These are phyloP conservation scores for Penicillium oxalicum DNA, from an alignment of 2,329 filamentous ascomycete species.

Conservation along the genomic window DNA sequence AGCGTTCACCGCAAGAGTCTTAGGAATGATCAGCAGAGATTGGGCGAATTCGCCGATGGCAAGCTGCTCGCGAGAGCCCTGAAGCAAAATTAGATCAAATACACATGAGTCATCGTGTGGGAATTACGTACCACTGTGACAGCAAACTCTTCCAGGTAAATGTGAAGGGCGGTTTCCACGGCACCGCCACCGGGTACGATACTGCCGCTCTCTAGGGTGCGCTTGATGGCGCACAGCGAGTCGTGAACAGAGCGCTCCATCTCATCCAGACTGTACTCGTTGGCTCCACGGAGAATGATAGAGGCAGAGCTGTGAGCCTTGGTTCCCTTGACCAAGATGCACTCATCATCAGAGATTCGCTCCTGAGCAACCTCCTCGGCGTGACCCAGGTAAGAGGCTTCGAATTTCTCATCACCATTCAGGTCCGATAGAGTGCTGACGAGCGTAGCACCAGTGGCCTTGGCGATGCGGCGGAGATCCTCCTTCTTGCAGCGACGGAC, in stretches of 20 bases:
- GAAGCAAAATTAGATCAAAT: slow-evolving; percentile 5
- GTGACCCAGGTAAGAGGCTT: slow-evolving; percentile 78
- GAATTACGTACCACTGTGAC: slow-evolving; percentile 69
- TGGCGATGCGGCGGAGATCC: slow-evolving; percentile 90
- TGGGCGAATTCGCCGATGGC: slow-evolving; percentile 97
- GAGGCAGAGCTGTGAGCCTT: slow-evolving; percentile 92
- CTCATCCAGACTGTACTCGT: slow-evolving; percentile 95
- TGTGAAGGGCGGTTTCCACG: slow-evolving; percentile 97
- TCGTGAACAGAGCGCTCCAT: slow-evolving; percentile 99
- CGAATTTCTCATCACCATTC: slow-evolving; percentile 96
- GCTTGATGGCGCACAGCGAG: slow-evolving; percentile 92
- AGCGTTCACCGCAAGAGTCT: slow-evolving; percentile 93
- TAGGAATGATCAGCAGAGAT: slow-evolving; percentile 87
- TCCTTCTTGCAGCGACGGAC: slow-evolving; percentile 98
- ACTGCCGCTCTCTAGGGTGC: slow-evolving; percentile 90
- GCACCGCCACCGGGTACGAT: slow-evolving; percentile 95
- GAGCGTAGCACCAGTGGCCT: slow-evolving; percentile 87
- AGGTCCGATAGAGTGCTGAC: slow-evolving; percentile 91
- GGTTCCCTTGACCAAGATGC: slow-evolving; percentile 92
- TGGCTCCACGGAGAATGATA: slow-evolving; percentile 89
- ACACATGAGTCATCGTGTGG: slow-evolving; percentile 1
- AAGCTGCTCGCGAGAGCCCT: slow-evolving; percentile 89
- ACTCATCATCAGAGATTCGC: slow-evolving; percentile 97
- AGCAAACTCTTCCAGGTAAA: slow-evolving; percentile 97
- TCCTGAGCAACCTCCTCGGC: slow-evolving; percentile 98